Evolutionary conservation across 1,284 basidiomycete genomes (phyloP), one percentile per base, ranked within the genome.

Genomic region (Ustilago cynodontis): DNA sequence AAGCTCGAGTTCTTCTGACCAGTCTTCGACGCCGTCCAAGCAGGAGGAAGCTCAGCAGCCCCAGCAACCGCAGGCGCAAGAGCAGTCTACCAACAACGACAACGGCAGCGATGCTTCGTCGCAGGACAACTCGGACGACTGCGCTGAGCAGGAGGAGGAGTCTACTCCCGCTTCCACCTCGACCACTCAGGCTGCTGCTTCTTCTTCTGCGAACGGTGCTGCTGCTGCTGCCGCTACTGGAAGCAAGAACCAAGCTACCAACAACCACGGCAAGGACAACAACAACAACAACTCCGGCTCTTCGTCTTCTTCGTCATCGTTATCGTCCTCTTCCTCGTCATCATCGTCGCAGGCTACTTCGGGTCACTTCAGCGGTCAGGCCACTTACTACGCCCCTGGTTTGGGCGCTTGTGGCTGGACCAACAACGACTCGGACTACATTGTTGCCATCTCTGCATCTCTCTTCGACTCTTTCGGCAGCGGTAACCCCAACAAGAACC

Each of bases 231-330:
- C 71, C 18, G 62, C 65, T 11, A 64, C 67, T 4, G 55, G 65
- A 37, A 74, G 59, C 63, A 77, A 77, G 57, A 60, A 65, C 53
- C 52, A 66, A 9, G 64, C 68, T 18, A 56, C 62, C 47, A 43
- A 65, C 29, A 55, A 24, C 45, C 22, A 55, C 37, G 13, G 39
- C 41, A 33, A 47, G 39, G 28, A 24, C n/a, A 43, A 41, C 45
- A 49, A 49, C 57, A 59, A 41, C 55, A 50, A 29, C 35, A 39
- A 43, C 59, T 24, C 24, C 22, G 24, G 33, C 53, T 29, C 77
- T 72, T 86, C n/a, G n/a, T n/a, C 26, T 31, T 86, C 53, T 82
- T 86, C 71, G 83, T 83, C 50, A 79, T 86, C 76, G 31, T 85
- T 52, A 53, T 86, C 70, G 79, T 85, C 77, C 73, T 86, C 28